phyloP scores from a whole-genome alignment of 257 asterid genomes.

The Petunia secreta region DNA sequence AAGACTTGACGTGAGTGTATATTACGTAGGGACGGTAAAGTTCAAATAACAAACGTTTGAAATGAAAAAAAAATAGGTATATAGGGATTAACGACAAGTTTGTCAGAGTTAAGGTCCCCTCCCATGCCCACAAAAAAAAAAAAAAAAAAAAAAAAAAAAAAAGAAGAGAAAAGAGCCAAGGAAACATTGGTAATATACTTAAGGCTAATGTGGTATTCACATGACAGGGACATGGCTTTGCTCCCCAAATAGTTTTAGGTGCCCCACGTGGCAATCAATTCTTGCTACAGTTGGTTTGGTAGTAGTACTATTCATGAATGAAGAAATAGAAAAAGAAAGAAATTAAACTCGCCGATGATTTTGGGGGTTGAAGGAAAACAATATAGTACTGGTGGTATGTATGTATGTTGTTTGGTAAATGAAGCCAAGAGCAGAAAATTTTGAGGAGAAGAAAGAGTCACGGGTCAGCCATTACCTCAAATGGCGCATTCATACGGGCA shows the following conservation, averaged over 20 bases:
- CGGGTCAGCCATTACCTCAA: not conserved
- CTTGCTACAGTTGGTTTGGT: not conserved
- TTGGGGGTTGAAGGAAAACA: not conserved
- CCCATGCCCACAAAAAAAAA: too few species aligned
- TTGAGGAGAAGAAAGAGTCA: not conserved
- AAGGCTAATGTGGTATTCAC: slow-evolving; percentile 9
- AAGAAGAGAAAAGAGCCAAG: not conserved
- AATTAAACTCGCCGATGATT: slow-evolving; percentile 20
- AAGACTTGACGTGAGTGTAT: not conserved
- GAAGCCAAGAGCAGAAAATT: slow-evolving; percentile 21
- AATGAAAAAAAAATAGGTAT: too few species aligned
- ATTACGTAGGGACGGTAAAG: too few species aligned
- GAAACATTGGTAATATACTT: not conserved
- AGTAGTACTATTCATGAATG: not conserved
- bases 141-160: too few species aligned
- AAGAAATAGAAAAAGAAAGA: not conserved
- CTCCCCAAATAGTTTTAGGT: not conserved
- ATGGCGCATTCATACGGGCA: not conserved
- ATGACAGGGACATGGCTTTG: slow-evolving; percentile 8
- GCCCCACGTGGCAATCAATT: not conserved
- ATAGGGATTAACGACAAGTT: too few species aligned
- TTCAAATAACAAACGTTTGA: too few species aligned
- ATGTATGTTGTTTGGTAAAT: slow-evolving; percentile 36
- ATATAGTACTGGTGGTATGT: not conserved
- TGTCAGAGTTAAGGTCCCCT: too few species aligned